A percentile compares a stretch with the other conserved stretches of the same genome.
Conservation (phyloP, 1,284 basidiomycete species). For the Vanrija humicola region DNA sequence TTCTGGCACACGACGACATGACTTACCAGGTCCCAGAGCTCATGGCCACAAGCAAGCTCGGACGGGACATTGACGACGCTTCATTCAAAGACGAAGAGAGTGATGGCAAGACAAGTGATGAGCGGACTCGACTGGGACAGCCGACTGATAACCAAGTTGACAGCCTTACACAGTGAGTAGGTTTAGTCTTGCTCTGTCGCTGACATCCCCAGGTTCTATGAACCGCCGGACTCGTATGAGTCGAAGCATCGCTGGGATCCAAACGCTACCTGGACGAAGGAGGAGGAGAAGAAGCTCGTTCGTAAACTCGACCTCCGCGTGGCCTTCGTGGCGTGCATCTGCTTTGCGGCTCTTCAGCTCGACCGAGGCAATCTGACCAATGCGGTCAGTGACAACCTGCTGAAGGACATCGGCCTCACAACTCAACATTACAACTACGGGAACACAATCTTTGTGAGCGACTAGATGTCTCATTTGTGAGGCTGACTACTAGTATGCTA, state of each 20-base stretch:
- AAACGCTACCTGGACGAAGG: conserved; percentile 41
- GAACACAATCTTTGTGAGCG: conserved; percentile 36
- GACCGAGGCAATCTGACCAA: conserved; percentile 40
- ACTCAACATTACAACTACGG: conserved; percentile 48
- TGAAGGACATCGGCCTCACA: conserved; percentile 42
- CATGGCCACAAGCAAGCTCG: too few species aligned
- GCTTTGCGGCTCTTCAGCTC: conserved; percentile 38
- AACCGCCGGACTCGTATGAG: conserved; percentile 36
- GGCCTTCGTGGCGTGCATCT: conserved; percentile 31
- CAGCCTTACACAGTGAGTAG: too few species aligned
- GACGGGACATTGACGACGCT: too few species aligned
- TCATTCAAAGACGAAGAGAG: too few species aligned
- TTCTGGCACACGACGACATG: too few species aligned
- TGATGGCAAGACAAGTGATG: too few species aligned
- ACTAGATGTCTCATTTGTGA: not conserved
- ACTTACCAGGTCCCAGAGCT: too few species aligned
- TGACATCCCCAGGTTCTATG: conserved; percentile 16
- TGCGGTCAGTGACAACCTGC: conserved; percentile 45
- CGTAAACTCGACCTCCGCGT: conserved; percentile 33
- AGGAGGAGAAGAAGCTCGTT: conserved; percentile 37
- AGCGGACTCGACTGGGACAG: too few species aligned
- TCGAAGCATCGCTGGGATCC: conserved; percentile 43
- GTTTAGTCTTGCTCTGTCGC: not conserved
- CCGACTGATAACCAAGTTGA: too few species aligned
- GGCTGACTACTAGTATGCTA: conserved; percentile 12